phyloP scores from a whole-genome alignment of 768 basidiomycete genomes.

The Lactifluus echinatus region DNA sequence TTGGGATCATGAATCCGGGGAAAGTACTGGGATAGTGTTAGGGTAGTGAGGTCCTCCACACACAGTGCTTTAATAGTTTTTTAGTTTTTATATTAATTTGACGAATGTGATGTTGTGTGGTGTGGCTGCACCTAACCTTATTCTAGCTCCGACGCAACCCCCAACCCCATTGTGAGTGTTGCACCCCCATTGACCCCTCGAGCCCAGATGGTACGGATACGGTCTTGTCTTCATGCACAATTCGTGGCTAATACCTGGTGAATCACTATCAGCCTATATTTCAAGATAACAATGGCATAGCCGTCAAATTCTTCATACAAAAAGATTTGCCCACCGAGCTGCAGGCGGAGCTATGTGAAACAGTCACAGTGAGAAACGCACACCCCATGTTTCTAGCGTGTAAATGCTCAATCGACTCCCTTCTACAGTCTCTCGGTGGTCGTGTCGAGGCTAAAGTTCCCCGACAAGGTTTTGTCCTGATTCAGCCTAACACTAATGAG shows the following conservation, averaged over 20 bases:
- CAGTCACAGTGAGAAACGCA: conserved; percentile 47
- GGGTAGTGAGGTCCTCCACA: background rate
- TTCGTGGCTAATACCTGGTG: background rate
- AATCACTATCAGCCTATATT: conserved; percentile 49
- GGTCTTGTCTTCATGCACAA: background rate
- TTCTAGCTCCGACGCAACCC: conserved; percentile 22
- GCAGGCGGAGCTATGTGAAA: conserved; percentile 65
- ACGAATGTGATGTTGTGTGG: background rate
- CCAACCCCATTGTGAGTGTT: conserved; percentile 23
- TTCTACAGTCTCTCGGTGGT: conserved; percentile 56
- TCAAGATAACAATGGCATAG: conserved; percentile 55
- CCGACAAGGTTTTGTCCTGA: conserved; percentile 63
- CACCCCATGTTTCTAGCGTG: background rate
- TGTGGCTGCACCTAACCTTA: conserved; percentile 23
- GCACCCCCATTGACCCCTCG: background rate
- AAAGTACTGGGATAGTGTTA: conserved; percentile 47
- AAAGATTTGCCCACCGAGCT: conserved; percentile 63
- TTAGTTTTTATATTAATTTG: background rate
- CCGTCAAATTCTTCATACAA: conserved; percentile 79
- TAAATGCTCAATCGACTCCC: background rate
- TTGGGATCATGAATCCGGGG: conserved; percentile 88
- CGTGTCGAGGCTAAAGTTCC: conserved; percentile 74
- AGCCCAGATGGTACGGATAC: conserved; percentile 14
- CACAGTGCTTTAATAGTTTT: background rate
- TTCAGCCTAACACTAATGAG: conserved; percentile 59